Percentiles rank a stretch among this genome's conserved stretches.
phyloP scores from a whole-genome alignment of 2,329 filamentous ascomycete genomes.

The Sporothrix pseudoabietina region DNA sequence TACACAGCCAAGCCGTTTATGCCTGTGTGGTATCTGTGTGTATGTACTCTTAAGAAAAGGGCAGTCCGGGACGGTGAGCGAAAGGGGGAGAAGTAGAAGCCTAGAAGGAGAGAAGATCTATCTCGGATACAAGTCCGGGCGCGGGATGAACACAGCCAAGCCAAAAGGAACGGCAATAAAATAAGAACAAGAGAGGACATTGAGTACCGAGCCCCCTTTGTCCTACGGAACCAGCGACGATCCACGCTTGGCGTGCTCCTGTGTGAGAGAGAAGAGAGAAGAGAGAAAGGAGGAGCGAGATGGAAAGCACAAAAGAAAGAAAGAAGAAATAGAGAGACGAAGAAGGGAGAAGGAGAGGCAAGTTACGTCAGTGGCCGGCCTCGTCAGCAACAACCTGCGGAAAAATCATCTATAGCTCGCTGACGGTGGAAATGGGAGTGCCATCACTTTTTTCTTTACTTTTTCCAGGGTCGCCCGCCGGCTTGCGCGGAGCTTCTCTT shows the following conservation, averaged over 20 bases:
- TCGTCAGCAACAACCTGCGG: neutral
- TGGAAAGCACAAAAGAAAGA: too few species aligned
- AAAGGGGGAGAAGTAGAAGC: too few species aligned
- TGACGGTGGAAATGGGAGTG: neutral
- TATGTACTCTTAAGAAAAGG: neutral
- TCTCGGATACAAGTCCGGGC: neutral
- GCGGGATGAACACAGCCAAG: neutral
- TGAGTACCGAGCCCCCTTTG: neutral
- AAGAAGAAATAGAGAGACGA: neutral
- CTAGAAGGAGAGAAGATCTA: neutral
- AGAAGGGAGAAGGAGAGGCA: too few species aligned
- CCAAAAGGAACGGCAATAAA: neutral
- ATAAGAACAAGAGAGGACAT: neutral
- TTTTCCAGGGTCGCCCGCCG: neutral
- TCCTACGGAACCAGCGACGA: neutral
- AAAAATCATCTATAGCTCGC: neutral
- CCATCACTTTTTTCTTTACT: neutral
- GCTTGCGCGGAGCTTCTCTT: constrained; percentile 1
- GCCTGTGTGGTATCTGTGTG: too few species aligned
- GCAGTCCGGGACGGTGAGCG: neutral
- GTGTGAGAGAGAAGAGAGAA: neutral
- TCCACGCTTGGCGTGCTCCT: neutral
- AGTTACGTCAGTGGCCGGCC: neutral
- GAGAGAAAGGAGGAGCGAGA: neutral
- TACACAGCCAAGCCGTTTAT: neutral